Conservation (phyloP, 371 early-diverging fungal species). For the Syncephalastrum sp. region DNA sequence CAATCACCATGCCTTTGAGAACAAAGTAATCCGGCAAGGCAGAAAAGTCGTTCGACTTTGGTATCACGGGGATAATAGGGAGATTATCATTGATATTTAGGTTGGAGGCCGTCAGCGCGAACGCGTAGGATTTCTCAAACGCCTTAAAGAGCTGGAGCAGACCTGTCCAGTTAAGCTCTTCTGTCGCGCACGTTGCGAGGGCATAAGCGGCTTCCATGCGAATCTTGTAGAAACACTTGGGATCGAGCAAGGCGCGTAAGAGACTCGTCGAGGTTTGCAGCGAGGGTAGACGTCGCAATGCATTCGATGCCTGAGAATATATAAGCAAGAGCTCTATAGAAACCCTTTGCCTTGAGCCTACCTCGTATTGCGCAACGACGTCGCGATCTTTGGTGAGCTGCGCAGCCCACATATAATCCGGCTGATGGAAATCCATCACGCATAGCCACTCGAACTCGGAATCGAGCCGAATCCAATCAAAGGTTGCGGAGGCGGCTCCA, state of each 20-base stretch:
- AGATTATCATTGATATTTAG: slow-evolving; percentile 33
- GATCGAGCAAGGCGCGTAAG: slow-evolving; percentile 79
- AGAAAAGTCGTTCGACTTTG: slow-evolving; percentile 86
- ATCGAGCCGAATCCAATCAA: slow-evolving; percentile 98
- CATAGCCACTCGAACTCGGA: slow-evolving; percentile 96
- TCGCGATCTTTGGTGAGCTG: slow-evolving; percentile 94
- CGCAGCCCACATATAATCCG: slow-evolving; percentile 96
- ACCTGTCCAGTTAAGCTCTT: slow-evolving; percentile 66
- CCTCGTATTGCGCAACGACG: slow-evolving; percentile 94
- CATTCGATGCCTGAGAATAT: no score
- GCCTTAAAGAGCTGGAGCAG: slow-evolving; percentile 73
- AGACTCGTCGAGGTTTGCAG: slow-evolving; percentile 73
- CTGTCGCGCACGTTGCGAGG: slow-evolving; percentile 75
- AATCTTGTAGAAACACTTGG: slow-evolving; percentile 87
- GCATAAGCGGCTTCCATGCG: slow-evolving; percentile 90
- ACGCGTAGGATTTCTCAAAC: slow-evolving; percentile 77
- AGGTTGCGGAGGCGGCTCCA: slow-evolving; percentile 72
- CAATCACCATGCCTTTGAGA: slow-evolving; percentile 78
- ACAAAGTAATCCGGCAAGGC: slow-evolving; percentile 86
- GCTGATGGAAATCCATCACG: slow-evolving; percentile 83
- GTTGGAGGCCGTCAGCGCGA: slow-evolving; percentile 55
- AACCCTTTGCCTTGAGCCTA: slow-evolving; percentile 66
- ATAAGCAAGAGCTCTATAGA: slow-evolving; percentile 87
- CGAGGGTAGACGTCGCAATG: slow-evolving; percentile 60
- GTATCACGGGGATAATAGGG: slow-evolving; percentile 64